Evolutionary conservation across 2,329 filamentous ascomycete genomes (phyloP).

Genomic region (Ophiostoma triangulosporum): DNA sequence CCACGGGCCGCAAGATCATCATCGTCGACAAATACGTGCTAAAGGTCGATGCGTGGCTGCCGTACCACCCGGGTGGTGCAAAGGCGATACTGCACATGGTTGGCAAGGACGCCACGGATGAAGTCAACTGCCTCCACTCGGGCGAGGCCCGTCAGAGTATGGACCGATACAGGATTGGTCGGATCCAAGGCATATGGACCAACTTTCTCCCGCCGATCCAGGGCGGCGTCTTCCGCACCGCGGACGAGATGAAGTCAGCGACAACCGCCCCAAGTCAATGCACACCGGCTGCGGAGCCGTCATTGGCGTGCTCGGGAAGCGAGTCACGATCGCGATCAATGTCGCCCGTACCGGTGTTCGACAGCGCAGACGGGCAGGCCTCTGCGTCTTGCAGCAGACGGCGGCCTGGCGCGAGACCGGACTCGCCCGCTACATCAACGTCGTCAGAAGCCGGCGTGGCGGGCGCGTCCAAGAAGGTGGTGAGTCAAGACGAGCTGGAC

Average conservation of each 20-base stretch:
- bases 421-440: not conserved
- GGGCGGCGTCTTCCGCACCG: slow-evolving; percentile 57
- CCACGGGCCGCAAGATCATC: slow-evolving; percentile 64
- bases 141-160: slow-evolving; percentile 61
- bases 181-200: slow-evolving; percentile 65
- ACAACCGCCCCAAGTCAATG: not conserved
- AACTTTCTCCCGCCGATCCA: slow-evolving; percentile 91
- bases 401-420: not conserved
- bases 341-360: slow-evolving; percentile 36
- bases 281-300: slow-evolving; percentile 12
- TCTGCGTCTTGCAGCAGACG: not conserved
- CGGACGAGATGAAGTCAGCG: slow-evolving; percentile 31
- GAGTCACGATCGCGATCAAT: slow-evolving; percentile 19
- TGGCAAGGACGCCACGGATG: slow-evolving; percentile 84
- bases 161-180: slow-evolving; percentile 71
- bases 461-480: not conserved
- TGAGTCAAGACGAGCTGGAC: not conserved
- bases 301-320: slow-evolving; percentile 9
- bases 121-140: slow-evolving; percentile 81
- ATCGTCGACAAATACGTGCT: slow-evolving; percentile 71
- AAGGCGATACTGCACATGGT: slow-evolving; percentile 90
- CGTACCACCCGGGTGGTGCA: slow-evolving; percentile 83
- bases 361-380: slow-evolving; percentile 26
- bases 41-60: slow-evolving; percentile 78
- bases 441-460: not conserved